These are phyloP conservation scores for Trichocladium antarcticum DNA, from an alignment of 495 filamentous ascomycete species.

Conservation along the genomic window DNA sequence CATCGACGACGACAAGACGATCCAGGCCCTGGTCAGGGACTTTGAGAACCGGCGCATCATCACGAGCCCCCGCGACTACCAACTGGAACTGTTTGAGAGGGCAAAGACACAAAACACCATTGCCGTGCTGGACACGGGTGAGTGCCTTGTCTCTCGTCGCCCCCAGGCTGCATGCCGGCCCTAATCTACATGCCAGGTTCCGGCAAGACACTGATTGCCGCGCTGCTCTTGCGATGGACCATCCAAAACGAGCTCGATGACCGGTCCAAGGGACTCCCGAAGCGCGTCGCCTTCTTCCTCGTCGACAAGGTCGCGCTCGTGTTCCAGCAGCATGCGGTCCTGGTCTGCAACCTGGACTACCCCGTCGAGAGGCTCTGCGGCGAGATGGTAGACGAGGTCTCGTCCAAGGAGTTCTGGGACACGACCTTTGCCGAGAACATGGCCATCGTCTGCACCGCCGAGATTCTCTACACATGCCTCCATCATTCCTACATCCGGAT, in stretches of 20 bases:
- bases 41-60: constrained; percentile 44
- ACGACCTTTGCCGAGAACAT: constrained; percentile 57
- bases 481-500: constrained; percentile 72
- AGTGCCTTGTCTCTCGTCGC: background rate
- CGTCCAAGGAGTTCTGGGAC: constrained; percentile 58
- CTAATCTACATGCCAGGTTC: constrained; percentile 47
- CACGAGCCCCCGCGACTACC: constrained; percentile 74
- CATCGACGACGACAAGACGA: constrained; percentile 19
- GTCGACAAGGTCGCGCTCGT: constrained; percentile 86
- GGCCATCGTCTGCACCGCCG: constrained; percentile 90
- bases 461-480: constrained; percentile 70
- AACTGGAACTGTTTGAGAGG: constrained; percentile 81
- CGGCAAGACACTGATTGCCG: constrained; percentile 94
- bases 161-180: constrained; percentile 1
- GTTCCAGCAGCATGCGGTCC: constrained; percentile 77
- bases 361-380: constrained; percentile 72
- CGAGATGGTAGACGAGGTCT: constrained; percentile 41
- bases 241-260: constrained; percentile 68
- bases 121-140: constrained; percentile 89
- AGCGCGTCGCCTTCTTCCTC: constrained; percentile 72
- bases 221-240: constrained; percentile 67
- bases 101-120: constrained; percentile 84
- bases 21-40: constrained; percentile 17
- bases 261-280: constrained; percentile 47
- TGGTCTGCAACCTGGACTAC: constrained; percentile 74